These are phyloP conservation scores for Aspergillus funiculosus DNA, from an alignment of 495 filamentous ascomycete species.

Conservation along the genomic window DNA sequence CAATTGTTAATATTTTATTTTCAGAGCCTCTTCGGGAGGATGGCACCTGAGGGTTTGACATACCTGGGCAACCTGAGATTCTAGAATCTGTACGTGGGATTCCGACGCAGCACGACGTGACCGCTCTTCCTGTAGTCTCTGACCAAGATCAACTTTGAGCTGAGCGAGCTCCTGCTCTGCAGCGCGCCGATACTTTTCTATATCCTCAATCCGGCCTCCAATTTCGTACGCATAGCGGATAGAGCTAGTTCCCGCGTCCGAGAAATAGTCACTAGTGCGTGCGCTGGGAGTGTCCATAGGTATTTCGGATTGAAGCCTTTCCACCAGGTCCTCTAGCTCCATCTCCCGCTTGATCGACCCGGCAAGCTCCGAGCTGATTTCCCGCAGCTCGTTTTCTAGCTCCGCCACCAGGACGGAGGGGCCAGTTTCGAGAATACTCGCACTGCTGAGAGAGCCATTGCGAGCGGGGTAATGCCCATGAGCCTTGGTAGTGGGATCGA, in stretches of 20 bases:
- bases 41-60: too few species aligned
- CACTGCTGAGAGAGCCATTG: conserved; percentile 34
- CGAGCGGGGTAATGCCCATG: conserved; percentile 37
- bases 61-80: conserved; percentile 63
- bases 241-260: conserved; percentile 87
- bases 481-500: conserved; percentile 37
- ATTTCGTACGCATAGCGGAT: conserved; percentile 60
- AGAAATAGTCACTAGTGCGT: conserved; percentile 96
- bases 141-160: conserved; percentile 73
- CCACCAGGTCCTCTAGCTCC: conserved; percentile 91
- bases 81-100: conserved; percentile 71
- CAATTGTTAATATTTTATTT: not conserved
- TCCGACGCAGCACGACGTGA: conserved; percentile 67
- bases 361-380: conserved; percentile 88
- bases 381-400: conserved; percentile 87
- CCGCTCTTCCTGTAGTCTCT: conserved; percentile 81
- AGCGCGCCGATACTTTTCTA: conserved; percentile 74
- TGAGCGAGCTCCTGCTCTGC: conserved; percentile 90
- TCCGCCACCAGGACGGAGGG: conserved; percentile 55
- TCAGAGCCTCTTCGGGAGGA: too few species aligned
- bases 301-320: conserved; percentile 73
- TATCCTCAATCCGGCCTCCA: conserved; percentile 69
- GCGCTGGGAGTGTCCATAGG: conserved; percentile 46
- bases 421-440: conserved; percentile 39
- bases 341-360: conserved; percentile 90